Evolutionary conservation across 345 rosid genomes (phyloP).

Genomic region (Anastatica hierochuntica): DNA sequence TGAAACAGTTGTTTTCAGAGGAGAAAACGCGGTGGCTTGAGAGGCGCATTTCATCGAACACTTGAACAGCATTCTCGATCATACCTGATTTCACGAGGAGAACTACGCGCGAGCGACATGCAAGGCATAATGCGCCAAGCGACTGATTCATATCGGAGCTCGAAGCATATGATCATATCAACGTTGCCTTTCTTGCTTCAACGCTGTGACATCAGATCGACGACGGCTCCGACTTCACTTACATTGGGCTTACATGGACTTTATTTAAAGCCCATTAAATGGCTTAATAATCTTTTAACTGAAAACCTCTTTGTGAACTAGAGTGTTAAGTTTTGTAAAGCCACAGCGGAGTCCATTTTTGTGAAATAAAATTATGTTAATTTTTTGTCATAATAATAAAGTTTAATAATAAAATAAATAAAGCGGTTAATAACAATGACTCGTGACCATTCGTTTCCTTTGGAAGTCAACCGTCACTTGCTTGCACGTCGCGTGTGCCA

Average conservation of each 20-base stretch:
- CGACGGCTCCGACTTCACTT: constrained; percentile 18
- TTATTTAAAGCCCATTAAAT: background rate
- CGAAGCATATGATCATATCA: constrained; percentile 34
- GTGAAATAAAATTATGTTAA: too few species aligned
- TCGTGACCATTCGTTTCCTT: too few species aligned
- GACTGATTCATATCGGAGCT: constrained; percentile 65
- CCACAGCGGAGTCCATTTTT: too few species aligned
- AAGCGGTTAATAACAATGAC: background rate
- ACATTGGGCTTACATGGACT: background rate
- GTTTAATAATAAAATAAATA: too few species aligned
- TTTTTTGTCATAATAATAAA: too few species aligned
- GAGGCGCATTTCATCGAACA: constrained; percentile 89
- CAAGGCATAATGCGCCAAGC: constrained; percentile 81
- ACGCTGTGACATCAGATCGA: constrained; percentile 25
- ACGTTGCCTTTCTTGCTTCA: constrained; percentile 4
- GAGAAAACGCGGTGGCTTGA: constrained; percentile 67
- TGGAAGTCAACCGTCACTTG: constrained; percentile 19
- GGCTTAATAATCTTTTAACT: too few species aligned
- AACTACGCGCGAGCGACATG: constrained; percentile 65
- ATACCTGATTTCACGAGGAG: constrained; percentile 55
- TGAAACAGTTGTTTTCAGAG: constrained; percentile 75
- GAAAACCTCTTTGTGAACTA: too few species aligned
- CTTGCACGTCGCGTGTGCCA: constrained; percentile 16
- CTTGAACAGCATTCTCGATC: constrained; percentile 60
- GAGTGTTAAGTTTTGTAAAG: too few species aligned